Evolutionary conservation across 192 early-diverging fungal species (phyloP), one percentile per base, ranked within the genome.

Genomic region (Coemansia sp.): DNA sequence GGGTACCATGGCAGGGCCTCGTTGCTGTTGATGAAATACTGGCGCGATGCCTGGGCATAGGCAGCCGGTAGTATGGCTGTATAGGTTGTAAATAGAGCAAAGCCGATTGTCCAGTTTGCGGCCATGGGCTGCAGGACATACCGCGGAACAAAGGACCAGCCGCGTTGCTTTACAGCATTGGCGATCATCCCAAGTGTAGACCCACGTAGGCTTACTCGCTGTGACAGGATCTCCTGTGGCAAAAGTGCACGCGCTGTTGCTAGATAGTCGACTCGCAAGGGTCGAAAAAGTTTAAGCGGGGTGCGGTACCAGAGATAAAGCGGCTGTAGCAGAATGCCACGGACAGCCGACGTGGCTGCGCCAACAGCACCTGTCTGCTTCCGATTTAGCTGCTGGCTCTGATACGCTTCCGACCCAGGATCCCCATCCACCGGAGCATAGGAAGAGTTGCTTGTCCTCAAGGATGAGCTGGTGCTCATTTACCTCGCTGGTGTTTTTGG

Each of bases 71-170:
- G 37, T 12, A 54, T 60, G 3, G 80, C 72, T 0, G 80, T 74
- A 63, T 93, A 93, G 40, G 89, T 90, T n/a, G 91, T 88, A 62
- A 90, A 93, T 22, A 93, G 74, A 5, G 90, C 87, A 14, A 89
- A 88, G 14, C 91, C 91, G 8, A 93, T 88, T 10, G 87, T 51
- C 41, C 89, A 88, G 74, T 93, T 93, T 59, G 90, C 89, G 5
- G 90, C 58, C 71, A 93, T 75, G 0, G 91, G 91, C 49, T 90
- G 91, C 2, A 93, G 48, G 25, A 93, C 79, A 54, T 93, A 90
- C 25, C 87, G 83, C 39, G 86, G 89, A 44, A 93, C 65, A 68
- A 91, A 90, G 16, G 77, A 76, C 85, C 86, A 88, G 14, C 91
- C 91, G 40, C 88, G 83, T 32, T 87, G 87, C 39, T 78, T 85